Percentiles rank a stretch among this genome's conserved stretches.
Conservation (phyloP, 495 filamentous ascomycete genomes). For the Penicillium coprophilum region DNA sequence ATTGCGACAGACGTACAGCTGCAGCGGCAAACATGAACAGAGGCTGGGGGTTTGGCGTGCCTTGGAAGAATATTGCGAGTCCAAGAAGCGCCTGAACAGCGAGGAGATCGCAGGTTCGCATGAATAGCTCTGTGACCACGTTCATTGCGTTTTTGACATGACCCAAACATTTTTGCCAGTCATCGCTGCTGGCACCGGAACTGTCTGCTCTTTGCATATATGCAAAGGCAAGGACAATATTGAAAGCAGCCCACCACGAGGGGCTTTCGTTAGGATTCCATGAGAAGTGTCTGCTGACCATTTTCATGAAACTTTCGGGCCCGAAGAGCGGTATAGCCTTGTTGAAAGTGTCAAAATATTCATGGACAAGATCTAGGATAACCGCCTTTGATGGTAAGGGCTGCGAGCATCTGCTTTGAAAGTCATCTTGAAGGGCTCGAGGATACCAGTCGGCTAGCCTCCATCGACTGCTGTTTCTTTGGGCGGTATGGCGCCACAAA, state of each 20-base stretch:
- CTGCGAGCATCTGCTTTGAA: conserved; percentile 16
- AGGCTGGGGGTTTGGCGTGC: conserved; percentile 25
- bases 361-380: conserved; percentile 12
- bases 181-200: conserved; percentile 5
- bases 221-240: conserved; percentile 24
- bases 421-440: conserved; percentile 13
- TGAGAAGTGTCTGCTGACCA: conserved; percentile 19
- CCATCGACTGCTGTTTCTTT: conserved; percentile 6
- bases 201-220: conserved; percentile 21
- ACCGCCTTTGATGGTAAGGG: conserved; percentile 12
- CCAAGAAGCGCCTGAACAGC: conserved; percentile 24
- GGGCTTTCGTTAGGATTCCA: conserved; percentile 25
- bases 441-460: conserved; percentile 19
- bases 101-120: conserved; percentile 19
- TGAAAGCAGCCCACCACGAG: conserved; percentile 24
- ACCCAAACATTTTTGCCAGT: conserved; percentile 19
- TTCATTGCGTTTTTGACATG: conserved; percentile 26
- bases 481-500: not conserved
- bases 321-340: conserved; percentile 14
- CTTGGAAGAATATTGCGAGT: conserved; percentile 24
- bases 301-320: conserved; percentile 5
- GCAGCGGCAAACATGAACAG: conserved; percentile 22
- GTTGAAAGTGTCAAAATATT: conserved; percentile 21
- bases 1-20: conserved; percentile 24
- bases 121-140: conserved; percentile 17